Evolutionary conservation across 192 early-diverging fungal species (phyloP).

Genomic region (Backusella morwellensis): DNA sequence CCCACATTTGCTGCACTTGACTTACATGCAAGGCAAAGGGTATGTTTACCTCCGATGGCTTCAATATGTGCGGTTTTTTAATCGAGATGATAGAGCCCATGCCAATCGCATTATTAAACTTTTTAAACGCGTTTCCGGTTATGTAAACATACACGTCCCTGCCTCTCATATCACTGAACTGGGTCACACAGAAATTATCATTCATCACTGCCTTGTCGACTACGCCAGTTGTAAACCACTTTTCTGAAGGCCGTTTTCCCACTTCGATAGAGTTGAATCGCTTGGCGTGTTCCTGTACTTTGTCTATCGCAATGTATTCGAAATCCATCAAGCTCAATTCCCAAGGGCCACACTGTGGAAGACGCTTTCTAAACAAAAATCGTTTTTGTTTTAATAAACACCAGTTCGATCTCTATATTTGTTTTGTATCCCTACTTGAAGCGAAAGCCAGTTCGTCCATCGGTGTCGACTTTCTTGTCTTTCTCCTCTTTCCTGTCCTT

Average conservation of each 20-base stretch:
- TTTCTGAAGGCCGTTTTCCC: background rate
- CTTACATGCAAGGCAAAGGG: conserved; percentile 14
- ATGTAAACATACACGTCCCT: conserved; percentile 11
- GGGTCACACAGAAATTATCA: conserved; percentile 7
- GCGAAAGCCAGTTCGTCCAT: background rate
- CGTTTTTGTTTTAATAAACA: background rate
- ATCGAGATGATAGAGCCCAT: conserved; percentile 10
- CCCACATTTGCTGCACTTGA: conserved; percentile 14
- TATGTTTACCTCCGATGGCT: conserved; percentile 4
- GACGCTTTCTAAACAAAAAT: background rate
- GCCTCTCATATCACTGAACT: conserved; percentile 15
- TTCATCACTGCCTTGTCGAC: background rate
- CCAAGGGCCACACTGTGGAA: background rate
- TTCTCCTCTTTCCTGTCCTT: too few relatives aligned
- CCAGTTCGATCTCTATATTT: too few relatives aligned
- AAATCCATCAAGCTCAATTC: background rate
- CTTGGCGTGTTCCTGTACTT: background rate
- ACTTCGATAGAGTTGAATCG: conserved; percentile 15
- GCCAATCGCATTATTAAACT: background rate
- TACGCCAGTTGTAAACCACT: conserved; percentile 24
- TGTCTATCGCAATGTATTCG: background rate
- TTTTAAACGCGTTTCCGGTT: conserved; percentile 7
- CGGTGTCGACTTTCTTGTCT: background rate
- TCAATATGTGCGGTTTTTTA: conserved; percentile 8
- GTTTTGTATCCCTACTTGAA: background rate